A percentile compares a stretch with the other conserved stretches of the same genome.
These are phyloP conservation scores for Elongisporangium anandrum DNA, from an alignment of 352 stramenopile species.

Conservation along the genomic window DNA sequence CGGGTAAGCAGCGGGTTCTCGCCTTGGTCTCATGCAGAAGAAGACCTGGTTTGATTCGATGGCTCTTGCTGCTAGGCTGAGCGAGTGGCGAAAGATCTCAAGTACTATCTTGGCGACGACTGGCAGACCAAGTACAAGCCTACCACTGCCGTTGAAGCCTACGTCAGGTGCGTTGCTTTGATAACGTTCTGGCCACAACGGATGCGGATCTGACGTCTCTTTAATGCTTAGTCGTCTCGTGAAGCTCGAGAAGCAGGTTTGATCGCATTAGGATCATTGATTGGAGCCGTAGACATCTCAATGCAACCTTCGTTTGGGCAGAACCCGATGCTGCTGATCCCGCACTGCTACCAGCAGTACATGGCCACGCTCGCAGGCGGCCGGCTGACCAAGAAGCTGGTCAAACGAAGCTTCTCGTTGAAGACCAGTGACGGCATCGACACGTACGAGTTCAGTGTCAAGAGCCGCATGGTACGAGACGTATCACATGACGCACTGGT, in stretches of 20 bases:
- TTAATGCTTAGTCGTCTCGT: slow-evolving; percentile 34
- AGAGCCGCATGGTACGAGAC: slow-evolving; percentile 37
- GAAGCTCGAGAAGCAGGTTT: slow-evolving; percentile 47
- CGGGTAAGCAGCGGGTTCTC: slow-evolving; percentile 17
- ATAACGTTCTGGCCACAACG: not conserved
- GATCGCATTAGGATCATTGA: not conserved
- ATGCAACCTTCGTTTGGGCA: slow-evolving; percentile 5
- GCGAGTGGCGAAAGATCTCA: slow-evolving; percentile 52
- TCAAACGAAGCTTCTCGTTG: slow-evolving; percentile 49
- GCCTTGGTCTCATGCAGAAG: not conserved
- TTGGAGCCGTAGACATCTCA: not conserved
- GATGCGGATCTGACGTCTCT: not conserved
- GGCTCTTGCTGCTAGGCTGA: slow-evolving; percentile 26
- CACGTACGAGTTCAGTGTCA: slow-evolving; percentile 46
- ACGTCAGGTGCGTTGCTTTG: slow-evolving; percentile 38
- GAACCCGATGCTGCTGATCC: slow-evolving; percentile 53
- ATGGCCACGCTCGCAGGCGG: slow-evolving; percentile 60
- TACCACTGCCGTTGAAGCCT: slow-evolving; percentile 39
- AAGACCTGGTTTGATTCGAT: no score
- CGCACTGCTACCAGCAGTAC: slow-evolving; percentile 79
- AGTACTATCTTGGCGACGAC: slow-evolving; percentile 53
- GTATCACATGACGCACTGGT: not conserved
- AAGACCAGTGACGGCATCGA: slow-evolving; percentile 38
- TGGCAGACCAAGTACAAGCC: slow-evolving; percentile 54
- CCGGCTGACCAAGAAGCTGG: slow-evolving; percentile 60